A percentile compares a stretch with the other conserved stretches of the same genome.
Conservation (phyloP, 371 early-diverging fungal species). For the Entomophthora muscae region DNA sequence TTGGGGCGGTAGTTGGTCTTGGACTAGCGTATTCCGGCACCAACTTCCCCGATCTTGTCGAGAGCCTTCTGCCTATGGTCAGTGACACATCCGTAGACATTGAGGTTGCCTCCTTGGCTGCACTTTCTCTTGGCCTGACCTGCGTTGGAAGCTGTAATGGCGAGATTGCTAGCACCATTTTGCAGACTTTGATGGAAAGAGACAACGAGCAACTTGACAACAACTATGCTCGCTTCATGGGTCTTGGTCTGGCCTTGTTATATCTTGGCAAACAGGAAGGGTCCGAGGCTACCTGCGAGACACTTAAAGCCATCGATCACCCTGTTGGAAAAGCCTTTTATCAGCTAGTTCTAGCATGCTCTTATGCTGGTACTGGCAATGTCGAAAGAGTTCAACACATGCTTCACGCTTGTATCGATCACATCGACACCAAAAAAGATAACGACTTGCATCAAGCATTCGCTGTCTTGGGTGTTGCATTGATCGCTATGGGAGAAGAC, state of each 20-base stretch:
- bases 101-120: slow-evolving; percentile 79
- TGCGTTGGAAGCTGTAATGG: slow-evolving; percentile 84
- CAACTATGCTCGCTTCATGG: slow-evolving; percentile 75
- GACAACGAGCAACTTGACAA: slow-evolving; percentile 67
- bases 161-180: slow-evolving; percentile 76
- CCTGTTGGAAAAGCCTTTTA: slow-evolving; percentile 64
- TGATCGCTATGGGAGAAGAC: slow-evolving; percentile 94
- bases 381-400: slow-evolving; percentile 90
- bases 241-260: slow-evolving; percentile 73
- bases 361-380: slow-evolving; percentile 93
- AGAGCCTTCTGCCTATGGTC: slow-evolving; percentile 66
- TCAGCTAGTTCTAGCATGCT: slow-evolving; percentile 50
- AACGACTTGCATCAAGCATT: slow-evolving; percentile 75
- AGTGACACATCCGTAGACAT: slow-evolving; percentile 69
- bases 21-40: slow-evolving; percentile 93
- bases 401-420: slow-evolving; percentile 88
- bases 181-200: slow-evolving; percentile 91
- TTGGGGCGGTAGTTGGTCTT: slow-evolving; percentile 55
- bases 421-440: slow-evolving; percentile 68
- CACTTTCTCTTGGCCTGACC: slow-evolving; percentile 77
- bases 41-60: slow-evolving; percentile 64
- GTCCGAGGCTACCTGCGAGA: slow-evolving; percentile 80
- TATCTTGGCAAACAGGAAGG: slow-evolving; percentile 76
- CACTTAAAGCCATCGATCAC: slow-evolving; percentile 83
- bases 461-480: slow-evolving; percentile 88